Evolutionary conservation across 73 alveolate species (phyloP).

Genomic region (Tetrahymena thermophila): DNA sequence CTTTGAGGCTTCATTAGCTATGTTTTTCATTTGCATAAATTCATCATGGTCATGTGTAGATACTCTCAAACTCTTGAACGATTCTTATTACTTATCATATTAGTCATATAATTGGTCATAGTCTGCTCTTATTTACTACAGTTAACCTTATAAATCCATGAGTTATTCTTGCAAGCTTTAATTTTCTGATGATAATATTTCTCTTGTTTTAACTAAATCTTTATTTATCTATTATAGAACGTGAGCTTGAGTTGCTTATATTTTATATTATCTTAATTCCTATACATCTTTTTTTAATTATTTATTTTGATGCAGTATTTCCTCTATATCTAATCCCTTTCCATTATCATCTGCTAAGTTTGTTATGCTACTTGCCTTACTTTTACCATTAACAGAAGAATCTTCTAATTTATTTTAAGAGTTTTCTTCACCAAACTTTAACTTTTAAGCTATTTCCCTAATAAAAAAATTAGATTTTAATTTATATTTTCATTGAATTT

Average conservation of each 20-base stretch:
- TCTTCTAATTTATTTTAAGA: not conserved
- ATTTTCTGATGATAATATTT: not conserved
- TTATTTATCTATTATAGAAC: not conserved
- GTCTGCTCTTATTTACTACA: not conserved
- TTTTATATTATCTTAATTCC: not conserved
- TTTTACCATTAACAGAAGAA: not conserved
- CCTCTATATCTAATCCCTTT: not conserved
- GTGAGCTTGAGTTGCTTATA: not conserved
- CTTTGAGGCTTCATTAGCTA: not conserved
- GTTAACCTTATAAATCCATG: not conserved
- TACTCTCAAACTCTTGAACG: not conserved
- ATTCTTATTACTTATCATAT: not conserved
- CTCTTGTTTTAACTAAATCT: not conserved
- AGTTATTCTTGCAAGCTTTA: not conserved
- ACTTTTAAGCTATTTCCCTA: not conserved
- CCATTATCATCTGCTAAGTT: not conserved
- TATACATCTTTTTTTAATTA: not conserved
- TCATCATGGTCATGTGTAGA: not conserved
- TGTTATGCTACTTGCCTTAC: not conserved
- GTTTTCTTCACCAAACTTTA: not conserved
- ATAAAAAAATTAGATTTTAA: not conserved
- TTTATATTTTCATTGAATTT: not conserved
- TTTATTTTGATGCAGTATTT: not conserved
- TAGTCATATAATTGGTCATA: not conserved
- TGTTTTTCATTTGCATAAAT: not conserved